A percentile compares a stretch with the other conserved stretches of the same genome.
Conservation (phyloP, 2,329 filamentous ascomycete genomes). For the Fusarium napiforme region DNA sequence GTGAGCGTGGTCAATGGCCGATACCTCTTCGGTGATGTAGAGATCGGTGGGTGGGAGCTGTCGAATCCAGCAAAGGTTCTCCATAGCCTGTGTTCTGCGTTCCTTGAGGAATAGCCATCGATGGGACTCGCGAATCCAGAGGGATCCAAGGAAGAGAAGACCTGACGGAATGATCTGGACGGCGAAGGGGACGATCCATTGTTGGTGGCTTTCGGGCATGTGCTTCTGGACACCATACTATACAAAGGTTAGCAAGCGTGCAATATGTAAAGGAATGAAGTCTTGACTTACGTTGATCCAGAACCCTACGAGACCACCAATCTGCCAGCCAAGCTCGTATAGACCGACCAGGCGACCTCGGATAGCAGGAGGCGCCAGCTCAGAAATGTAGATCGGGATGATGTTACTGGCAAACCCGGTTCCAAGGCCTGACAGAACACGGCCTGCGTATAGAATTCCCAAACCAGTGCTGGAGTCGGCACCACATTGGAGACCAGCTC, state of each 20-base stretch:
- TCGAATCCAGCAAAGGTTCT: conserved; percentile 66
- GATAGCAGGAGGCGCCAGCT: conserved; percentile 62
- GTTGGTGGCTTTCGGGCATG: conserved; percentile 28
- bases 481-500: conserved; percentile 64
- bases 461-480: conserved; percentile 55
- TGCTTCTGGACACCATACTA: conserved; percentile 37
- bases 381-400: conserved; percentile 59
- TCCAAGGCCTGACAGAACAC: conserved; percentile 10
- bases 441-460: conserved; percentile 13
- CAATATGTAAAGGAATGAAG: accelerated
- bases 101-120: conserved; percentile 69
- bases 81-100: conserved; percentile 60
- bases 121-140: conserved; percentile 66
- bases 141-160: conserved; percentile 58
- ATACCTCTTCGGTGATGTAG: conserved; percentile 48
- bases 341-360: conserved; percentile 57
- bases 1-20: conserved; percentile 33
- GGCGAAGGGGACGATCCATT: conserved; percentile 63
- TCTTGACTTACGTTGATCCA: conserved; percentile 14
- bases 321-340: conserved; percentile 23
- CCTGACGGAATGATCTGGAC: conserved; percentile 67
- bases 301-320: conserved; percentile 12
- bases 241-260: accelerated
- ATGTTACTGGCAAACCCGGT: conserved; percentile 39
- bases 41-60: conserved; percentile 59